Conservation (phyloP, 768 basidiomycete species). For the Mycena latifolia region DNA sequence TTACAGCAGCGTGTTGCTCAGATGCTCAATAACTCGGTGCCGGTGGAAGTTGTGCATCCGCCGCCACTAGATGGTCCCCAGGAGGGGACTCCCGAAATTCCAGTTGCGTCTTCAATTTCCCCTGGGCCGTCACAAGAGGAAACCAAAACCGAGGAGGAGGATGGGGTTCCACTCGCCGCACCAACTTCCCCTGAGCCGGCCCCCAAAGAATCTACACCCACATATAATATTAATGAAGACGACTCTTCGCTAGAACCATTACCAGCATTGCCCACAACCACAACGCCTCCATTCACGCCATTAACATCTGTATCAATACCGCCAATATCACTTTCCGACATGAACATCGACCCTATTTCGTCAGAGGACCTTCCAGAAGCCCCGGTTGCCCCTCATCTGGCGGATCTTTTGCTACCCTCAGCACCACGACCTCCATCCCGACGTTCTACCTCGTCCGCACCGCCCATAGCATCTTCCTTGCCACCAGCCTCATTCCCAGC, state of each 20-base stretch:
- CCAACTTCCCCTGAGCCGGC: not conserved
- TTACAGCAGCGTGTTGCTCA: not conserved
- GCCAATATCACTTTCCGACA: conserved; percentile 1
- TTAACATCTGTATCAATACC: conserved; percentile 3
- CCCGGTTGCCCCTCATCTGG: not conserved
- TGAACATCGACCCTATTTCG: no score
- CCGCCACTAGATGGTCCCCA: no score
- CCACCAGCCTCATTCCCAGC: not conserved
- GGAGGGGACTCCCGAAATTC: no score
- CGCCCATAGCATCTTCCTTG: not conserved
- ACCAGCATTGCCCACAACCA: not conserved
- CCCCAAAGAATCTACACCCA: conserved; percentile 4
- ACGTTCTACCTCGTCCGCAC: not conserved
- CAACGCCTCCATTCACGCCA: not conserved
- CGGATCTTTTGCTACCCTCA: not conserved
- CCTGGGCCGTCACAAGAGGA: not conserved
- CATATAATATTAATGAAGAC: not conserved
- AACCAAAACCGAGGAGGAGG: not conserved
- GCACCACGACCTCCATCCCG: not conserved
- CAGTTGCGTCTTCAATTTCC: no score
- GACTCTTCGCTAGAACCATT: not conserved
- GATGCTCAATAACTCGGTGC: not conserved
- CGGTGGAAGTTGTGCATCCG: not conserved
- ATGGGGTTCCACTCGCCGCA: not conserved
- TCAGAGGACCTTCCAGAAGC: no score